Evolutionary conservation across 2,329 filamentous ascomycete species (phyloP), one percentile per base, ranked within the genome.

Genomic region (Mollisiaceae sp.): DNA sequence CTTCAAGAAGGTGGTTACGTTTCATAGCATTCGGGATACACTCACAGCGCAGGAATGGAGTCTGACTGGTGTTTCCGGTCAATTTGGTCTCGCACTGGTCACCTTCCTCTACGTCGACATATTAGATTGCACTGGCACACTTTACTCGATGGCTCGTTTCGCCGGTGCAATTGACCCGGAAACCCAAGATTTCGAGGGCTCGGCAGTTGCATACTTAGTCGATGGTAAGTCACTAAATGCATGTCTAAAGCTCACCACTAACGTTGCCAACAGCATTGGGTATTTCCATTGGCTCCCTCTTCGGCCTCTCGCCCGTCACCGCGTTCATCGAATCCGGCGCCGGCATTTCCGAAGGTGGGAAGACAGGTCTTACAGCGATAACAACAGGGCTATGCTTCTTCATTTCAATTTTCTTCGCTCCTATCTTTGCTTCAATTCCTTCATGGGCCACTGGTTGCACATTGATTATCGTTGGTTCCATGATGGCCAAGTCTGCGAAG

Each of bases 61-160:
- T 71, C 81, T 96, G n/a, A 79, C 83, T 9, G 74, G 71, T 8
- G 82, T 82, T 2, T 88, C 90, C 8, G 87, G 87, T 4, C 89
- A 95, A 74, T 96, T 96, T 74, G 91, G 90, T 32, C 83, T 96
- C 59, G 93, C 93, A 0, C 87, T 96, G 69, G 89, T 96, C 77
- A 96, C 93, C 1, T 96, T 97, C 80, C 83, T 96, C 27, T 96
- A 97, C 74, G 92, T 96, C 69, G 93, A 97, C 74, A 94, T 97
- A 67, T 86, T 97, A 55, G 93, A 96, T 77, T 89, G 88, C 71
- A 97, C 93, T 0, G 93, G 92, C 72, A 96, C 92, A 0, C 81
- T 96, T 66, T 97, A 96, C 80, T 91, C 91, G 20, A 96, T 97
- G 92, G 93, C 93, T 20, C 89, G 89, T 36, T 95, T 94, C 77